Percentiles rank a stretch among this genome's conserved stretches.
These are phyloP conservation scores for Chaetomiaceae sp. DNA, from an alignment of 2,329 filamentous ascomycete genomes.

Conservation along the genomic window DNA sequence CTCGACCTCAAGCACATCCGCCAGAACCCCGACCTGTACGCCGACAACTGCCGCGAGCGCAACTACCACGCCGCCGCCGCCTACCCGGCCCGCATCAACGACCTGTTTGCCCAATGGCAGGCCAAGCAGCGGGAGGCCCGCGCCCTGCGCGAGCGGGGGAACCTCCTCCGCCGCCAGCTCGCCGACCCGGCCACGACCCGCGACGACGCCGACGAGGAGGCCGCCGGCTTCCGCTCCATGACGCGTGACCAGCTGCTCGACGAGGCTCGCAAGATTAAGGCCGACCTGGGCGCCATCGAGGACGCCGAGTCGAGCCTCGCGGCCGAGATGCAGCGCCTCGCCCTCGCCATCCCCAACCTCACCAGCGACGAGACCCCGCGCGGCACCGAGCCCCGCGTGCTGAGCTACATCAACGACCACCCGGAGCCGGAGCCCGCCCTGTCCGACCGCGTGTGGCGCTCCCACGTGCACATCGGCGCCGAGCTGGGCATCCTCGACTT, in stretches of 20 bases:
- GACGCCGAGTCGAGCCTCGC: conserved; percentile 55
- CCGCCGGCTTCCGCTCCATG: conserved; percentile 21
- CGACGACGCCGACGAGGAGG: conserved; percentile 37
- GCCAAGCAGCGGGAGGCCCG: conserved; percentile 57
- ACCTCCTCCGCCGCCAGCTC: conserved; percentile 56
- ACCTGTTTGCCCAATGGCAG: conserved; percentile 55
- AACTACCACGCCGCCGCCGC: conserved; percentile 64
- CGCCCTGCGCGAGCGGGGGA: conserved; percentile 61
- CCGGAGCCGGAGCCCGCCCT: conserved; percentile 36
- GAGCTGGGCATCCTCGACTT: conserved; percentile 92
- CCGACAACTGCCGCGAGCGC: conserved; percentile 75
- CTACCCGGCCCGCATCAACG: conserved; percentile 53
- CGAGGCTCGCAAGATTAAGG: conserved; percentile 63
- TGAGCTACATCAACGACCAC: conserved; percentile 76
- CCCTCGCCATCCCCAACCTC: conserved; percentile 78
- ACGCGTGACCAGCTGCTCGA: conserved; percentile 43
- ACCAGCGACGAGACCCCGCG: conserved; percentile 72
- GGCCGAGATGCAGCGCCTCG: conserved; percentile 67
- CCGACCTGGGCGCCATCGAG: conserved; percentile 56
- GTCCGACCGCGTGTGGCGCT: conserved; percentile 54
- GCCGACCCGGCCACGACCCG: conserved; percentile 47
- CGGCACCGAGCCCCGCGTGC: conserved; percentile 58
- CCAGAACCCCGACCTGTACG: conserved; percentile 73
- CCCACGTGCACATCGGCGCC: conserved; percentile 81
- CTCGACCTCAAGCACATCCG: conserved; percentile 89